Percentiles rank a stretch among this genome's conserved stretches.
These are phyloP conservation scores for Pontederia paniculata DNA, from an alignment of 176 grass and related monocot species.

Conservation along the genomic window DNA sequence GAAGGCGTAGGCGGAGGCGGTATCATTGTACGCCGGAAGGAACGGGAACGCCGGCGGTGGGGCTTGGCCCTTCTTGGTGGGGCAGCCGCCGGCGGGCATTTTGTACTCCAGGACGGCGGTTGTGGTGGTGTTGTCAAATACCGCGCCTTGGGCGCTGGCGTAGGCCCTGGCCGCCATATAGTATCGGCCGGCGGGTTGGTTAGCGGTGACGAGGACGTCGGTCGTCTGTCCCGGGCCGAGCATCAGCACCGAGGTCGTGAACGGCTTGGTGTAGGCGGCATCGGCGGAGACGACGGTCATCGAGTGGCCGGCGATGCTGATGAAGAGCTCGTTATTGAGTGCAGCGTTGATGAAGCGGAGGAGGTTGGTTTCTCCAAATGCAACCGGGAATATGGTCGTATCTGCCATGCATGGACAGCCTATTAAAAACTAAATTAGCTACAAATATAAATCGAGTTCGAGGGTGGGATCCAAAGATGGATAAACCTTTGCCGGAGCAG, in stretches of 20 bases:
- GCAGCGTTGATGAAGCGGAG: conserved; percentile 10
- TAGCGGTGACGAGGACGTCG: conserved; percentile 9
- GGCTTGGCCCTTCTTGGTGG: neutral
- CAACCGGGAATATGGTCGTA: neutral
- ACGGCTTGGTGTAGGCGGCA: neutral
- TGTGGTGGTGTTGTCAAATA: conserved; percentile 13
- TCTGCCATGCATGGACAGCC: neutral
- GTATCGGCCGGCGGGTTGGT: conserved; percentile 6
- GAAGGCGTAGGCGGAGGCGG: neutral
- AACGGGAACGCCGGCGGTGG: neutral
- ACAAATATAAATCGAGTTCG: too few species aligned
- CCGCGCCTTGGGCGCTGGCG: neutral
- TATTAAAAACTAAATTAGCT: neutral
- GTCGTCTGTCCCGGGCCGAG: conserved; percentile 10
- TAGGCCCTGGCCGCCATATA: conserved; percentile 2
- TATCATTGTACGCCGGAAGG: conserved; percentile 5
- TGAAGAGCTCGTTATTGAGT: conserved; percentile 6
- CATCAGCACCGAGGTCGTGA: conserved; percentile 6
- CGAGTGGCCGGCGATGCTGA: conserved; percentile 5
- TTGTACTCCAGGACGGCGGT: conserved; percentile 10
- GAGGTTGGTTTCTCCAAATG: neutral
- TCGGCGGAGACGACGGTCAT: conserved; percentile 11
- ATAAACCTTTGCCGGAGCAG: conserved; percentile 3
- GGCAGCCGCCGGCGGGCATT: neutral
- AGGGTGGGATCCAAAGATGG: too few species aligned